Base-by-base conservation (phyloP, 2,329 filamentous ascomycete species). In the Aureobasidium sp. region DNA sequence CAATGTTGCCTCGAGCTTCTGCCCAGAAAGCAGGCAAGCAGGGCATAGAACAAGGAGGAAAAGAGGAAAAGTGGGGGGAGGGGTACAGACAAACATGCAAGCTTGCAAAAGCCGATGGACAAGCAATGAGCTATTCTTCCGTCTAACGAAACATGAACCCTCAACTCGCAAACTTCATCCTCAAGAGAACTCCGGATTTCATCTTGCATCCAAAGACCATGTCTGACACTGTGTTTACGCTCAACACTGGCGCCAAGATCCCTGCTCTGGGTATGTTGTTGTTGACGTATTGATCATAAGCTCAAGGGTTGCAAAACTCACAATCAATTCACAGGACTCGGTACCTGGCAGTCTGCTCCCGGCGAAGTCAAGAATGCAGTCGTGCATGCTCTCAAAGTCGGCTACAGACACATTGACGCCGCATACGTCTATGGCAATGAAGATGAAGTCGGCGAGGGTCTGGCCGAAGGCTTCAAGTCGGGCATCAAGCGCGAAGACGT, bases 351-450 rank as follows among this genome's bases (percentile, higher is more conserved):
- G 62, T 71, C 69, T 49, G 67, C 60, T 37, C 74, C 76, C 34
- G 78, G 78, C 27, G 73, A 80, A 66, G 78, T 79, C 61, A 78
- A 79, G 70, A 73, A 71, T 57, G 78, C 78, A 17, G 78, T 81
- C 7, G 67, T 74, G 34, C 76, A 79, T 62, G 78, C 79, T 11
- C 74, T 81, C 64, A 77, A 78, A 68, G 67, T 67, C n/a, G 79
- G 79, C 20, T 81, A 81, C 72, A 72, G 74, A 51, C 79, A 81
- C 69, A 81, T 91, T 68, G 88, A 91, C 76, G 83, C 85, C 67
- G 87, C 88, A 6, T 90, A 88, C 78, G 88, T 86, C 76, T 91
- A 91, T 75, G 86, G 81, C 68, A 92, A 95, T 74, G 91, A 96
- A 76, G 82, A 87, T 52, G 89, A 93, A 74, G 90, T 95, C 17